phyloP scores from a whole-genome alignment of 345 rosid genomes.

The Geranium brycei region DNA sequence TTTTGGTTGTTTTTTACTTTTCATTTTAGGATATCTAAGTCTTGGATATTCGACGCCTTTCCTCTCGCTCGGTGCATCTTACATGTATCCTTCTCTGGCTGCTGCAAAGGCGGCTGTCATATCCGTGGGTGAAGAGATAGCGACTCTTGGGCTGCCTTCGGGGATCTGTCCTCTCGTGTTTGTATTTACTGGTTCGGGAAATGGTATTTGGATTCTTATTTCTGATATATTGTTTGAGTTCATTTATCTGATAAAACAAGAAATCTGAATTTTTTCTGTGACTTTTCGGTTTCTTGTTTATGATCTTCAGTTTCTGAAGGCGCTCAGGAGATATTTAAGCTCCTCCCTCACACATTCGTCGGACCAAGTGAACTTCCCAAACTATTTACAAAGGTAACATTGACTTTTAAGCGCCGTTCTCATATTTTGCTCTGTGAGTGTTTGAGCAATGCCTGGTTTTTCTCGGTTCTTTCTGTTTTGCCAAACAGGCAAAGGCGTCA shows the following conservation, averaged over 20 bases:
- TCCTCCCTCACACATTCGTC: constrained; percentile 83
- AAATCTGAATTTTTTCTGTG: not conserved
- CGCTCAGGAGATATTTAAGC: constrained; percentile 88
- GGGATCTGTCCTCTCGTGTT: constrained; percentile 78
- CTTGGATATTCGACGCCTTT: constrained; percentile 77
- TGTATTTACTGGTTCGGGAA: constrained; percentile 65
- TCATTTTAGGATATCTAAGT: constrained; percentile 54
- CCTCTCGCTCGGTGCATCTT: constrained; percentile 63
- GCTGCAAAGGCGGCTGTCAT: constrained; percentile 81
- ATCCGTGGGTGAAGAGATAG: constrained; percentile 74
- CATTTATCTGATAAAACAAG: no score
- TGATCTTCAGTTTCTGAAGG: constrained; percentile 51
- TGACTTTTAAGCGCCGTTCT: not conserved
- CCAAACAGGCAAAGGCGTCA: constrained; percentile 21
- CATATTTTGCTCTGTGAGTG: not conserved
- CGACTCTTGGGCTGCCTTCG: constrained; percentile 58
- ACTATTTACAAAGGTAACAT: constrained; percentile 46
- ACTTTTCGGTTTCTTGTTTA: not conserved
- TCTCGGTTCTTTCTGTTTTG: not conserved
- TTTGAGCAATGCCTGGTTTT: not conserved
- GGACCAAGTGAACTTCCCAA: constrained; percentile 63
- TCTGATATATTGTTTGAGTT: not conserved
- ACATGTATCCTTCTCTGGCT: constrained; percentile 75
- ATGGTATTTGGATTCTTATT: constrained; percentile 29
- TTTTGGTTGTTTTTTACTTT: not conserved